A percentile compares a stretch with the other conserved stretches of the same genome.
Evolutionary conservation across 2,329 filamentous ascomycete species (phyloP).

Genomic region (Colletotrichum limetticola): DNA sequence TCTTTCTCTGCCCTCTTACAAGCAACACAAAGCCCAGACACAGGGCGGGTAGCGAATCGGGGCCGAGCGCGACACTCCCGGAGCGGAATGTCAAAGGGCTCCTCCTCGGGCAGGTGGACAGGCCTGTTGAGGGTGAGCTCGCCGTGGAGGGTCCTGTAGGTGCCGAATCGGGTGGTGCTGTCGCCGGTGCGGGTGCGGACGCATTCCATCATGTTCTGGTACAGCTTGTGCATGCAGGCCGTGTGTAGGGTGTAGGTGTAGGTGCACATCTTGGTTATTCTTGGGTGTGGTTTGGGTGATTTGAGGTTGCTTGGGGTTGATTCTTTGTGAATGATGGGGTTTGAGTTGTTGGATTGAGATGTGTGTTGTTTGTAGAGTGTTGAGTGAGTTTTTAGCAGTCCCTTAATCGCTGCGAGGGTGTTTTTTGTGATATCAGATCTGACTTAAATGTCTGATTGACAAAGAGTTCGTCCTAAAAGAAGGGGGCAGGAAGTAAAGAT

Average conservation of each 20-base stretch:
- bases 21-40: slow-evolving; percentile 37
- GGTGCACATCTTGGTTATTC: slow-evolving; percentile 43
- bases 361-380: no score
- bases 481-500: no score
- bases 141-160: background rate
- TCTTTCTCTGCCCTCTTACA: slow-evolving; percentile 33
- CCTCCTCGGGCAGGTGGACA: slow-evolving; percentile 27
- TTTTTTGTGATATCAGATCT: no score
- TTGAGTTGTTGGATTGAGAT: background rate
- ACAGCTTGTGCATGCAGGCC: slow-evolving; percentile 44
- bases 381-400: no score
- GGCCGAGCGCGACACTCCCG: slow-evolving; percentile 36
- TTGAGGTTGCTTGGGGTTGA: background rate
- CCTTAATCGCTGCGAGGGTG: no score
- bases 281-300: no score
- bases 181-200: slow-evolving; percentile 35
- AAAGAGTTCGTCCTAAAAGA: no score
- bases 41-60: slow-evolving; percentile 38
- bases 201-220: slow-evolving; percentile 49
- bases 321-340: background rate
- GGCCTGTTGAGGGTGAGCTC: slow-evolving; percentile 34
- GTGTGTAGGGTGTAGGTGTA: slow-evolving; percentile 42
- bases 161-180: slow-evolving; percentile 23
- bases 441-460: no score
- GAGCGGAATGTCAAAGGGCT: slow-evolving; percentile 34